phyloP scores from a whole-genome alignment of 2,329 filamentous ascomycete species.

The Verticillium zaregamsianum region DNA sequence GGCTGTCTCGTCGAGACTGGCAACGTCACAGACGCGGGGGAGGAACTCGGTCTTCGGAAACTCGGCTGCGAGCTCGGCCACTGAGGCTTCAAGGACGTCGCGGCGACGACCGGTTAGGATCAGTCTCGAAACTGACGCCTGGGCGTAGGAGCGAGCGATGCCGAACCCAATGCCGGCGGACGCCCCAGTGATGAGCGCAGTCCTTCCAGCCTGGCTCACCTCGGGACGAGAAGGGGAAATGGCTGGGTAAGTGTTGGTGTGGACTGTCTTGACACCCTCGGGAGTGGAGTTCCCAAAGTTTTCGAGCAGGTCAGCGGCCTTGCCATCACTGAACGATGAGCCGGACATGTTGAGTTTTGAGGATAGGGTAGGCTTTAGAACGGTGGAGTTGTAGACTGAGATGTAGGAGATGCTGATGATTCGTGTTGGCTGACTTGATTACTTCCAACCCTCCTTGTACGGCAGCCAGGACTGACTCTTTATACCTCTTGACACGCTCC shows the following conservation, averaged over 20 bases:
- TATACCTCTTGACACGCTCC: not conserved
- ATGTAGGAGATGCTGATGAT: not conserved
- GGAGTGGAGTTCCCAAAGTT: not conserved
- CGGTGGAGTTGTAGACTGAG: not conserved
- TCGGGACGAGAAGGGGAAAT: slow-evolving; percentile 31
- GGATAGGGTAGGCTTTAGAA: not conserved
- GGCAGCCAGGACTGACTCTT: not conserved
- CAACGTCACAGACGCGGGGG: not conserved
- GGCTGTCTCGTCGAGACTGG: not conserved
- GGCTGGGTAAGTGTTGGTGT: slow-evolving; percentile 30
- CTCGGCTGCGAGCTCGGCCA: slow-evolving; percentile 15
- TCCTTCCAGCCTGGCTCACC: slow-evolving; percentile 37
- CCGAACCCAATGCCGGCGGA: slow-evolving; percentile 62
- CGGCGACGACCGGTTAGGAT: slow-evolving; percentile 39
- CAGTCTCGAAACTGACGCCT: slow-evolving; percentile 32
- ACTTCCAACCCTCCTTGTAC: too few species aligned
- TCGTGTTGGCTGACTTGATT: too few species aligned
- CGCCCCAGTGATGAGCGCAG: slow-evolving; percentile 63
- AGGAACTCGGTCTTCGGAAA: not conserved
- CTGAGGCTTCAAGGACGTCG: slow-evolving; percentile 24
- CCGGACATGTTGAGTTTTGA: not conserved
- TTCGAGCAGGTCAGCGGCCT: not conserved
- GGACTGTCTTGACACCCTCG: slow-evolving; percentile 8
- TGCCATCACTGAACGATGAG: not conserved
- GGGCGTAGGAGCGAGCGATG: slow-evolving; percentile 55